These are phyloP conservation scores for Avena atlantica DNA, from an alignment of 176 grass and related monocot genomes.

Conservation along the genomic window DNA sequence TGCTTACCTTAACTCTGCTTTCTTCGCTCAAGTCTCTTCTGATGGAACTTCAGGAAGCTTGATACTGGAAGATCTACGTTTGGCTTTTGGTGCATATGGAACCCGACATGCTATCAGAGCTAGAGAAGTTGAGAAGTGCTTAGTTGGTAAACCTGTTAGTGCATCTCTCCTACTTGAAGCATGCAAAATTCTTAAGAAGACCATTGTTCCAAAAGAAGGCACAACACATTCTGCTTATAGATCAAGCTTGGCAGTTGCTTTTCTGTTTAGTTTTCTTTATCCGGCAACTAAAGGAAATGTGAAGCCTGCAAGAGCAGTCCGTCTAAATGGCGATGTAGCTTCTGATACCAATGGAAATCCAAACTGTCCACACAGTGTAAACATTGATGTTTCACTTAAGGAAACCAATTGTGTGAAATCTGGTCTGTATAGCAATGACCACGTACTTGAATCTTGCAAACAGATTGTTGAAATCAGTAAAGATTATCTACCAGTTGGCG, in stretches of 20 bases:
- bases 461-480: conserved; percentile 63
- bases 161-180: conserved; percentile 69
- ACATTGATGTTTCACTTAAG: conserved; percentile 41
- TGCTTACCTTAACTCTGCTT: conserved; percentile 87
- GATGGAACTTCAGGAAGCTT: conserved; percentile 59
- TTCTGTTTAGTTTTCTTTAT: conserved; percentile 87
- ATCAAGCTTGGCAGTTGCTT: conserved; percentile 80
- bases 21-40: conserved; percentile 62
- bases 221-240: conserved; percentile 79
- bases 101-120: conserved; percentile 81
- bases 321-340: conserved; percentile 17
- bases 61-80: conserved; percentile 47
- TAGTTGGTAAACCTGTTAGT: conserved; percentile 75
- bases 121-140: conserved; percentile 71
- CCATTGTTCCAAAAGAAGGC: conserved; percentile 66
- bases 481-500: conserved; percentile 79
- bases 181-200: conserved; percentile 66
- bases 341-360: conserved; percentile 43
- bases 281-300: conserved; percentile 45
- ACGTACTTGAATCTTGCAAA: conserved; percentile 62
- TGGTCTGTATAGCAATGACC: conserved; percentile 31
- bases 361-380: conserved; percentile 28
- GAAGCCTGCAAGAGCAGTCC: conserved; percentile 42
- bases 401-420: conserved; percentile 39
- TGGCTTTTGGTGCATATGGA: conserved; percentile 92